Evolutionary conservation across 176 grass and related monocot species (phyloP).

Genomic region (Musa acuminata): DNA sequence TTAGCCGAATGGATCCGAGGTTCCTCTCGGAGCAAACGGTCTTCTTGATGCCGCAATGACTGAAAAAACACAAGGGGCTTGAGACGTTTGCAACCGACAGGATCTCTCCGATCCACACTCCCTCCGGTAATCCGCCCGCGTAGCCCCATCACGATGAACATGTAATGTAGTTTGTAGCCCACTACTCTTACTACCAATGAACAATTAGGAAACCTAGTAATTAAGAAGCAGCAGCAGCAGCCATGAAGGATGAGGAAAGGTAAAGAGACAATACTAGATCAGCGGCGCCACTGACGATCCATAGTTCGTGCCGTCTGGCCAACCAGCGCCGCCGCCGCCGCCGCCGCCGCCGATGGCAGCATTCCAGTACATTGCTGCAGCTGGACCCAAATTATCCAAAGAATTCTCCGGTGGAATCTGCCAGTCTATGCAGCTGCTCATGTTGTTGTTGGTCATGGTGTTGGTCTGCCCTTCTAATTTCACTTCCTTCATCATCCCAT

Average conservation of each 20-base stretch:
- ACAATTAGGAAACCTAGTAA: background rate
- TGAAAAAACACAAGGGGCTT: slow-evolving; percentile 13
- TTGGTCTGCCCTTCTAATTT: background rate
- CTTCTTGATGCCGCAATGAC: slow-evolving; percentile 22
- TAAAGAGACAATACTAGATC: slow-evolving; percentile 12
- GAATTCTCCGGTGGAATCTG: slow-evolving; percentile 5
- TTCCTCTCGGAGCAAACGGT: slow-evolving; percentile 22
- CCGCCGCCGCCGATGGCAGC: background rate
- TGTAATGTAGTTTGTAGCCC: background rate
- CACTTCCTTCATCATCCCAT: background rate
- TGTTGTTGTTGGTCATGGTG: background rate
- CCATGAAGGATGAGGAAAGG: background rate
- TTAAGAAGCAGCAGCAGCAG: too few relatives aligned
- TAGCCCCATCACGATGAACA: background rate
- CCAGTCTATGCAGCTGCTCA: slow-evolving; percentile 2
- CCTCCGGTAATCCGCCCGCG: background rate
- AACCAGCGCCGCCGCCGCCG: background rate
- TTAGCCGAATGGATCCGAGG: slow-evolving; percentile 17
- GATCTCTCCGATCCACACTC: slow-evolving; percentile 18
- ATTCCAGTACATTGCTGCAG: slow-evolving; percentile 4
- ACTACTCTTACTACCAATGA: background rate
- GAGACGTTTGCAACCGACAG: slow-evolving; percentile 22
- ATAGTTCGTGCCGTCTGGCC: background rate
- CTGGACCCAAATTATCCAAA: background rate
- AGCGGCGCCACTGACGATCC: background rate